These are phyloP conservation scores for Vaccinium vitisidaea DNA, from an alignment of 148 eudicot genomes.

Conservation along the genomic window DNA sequence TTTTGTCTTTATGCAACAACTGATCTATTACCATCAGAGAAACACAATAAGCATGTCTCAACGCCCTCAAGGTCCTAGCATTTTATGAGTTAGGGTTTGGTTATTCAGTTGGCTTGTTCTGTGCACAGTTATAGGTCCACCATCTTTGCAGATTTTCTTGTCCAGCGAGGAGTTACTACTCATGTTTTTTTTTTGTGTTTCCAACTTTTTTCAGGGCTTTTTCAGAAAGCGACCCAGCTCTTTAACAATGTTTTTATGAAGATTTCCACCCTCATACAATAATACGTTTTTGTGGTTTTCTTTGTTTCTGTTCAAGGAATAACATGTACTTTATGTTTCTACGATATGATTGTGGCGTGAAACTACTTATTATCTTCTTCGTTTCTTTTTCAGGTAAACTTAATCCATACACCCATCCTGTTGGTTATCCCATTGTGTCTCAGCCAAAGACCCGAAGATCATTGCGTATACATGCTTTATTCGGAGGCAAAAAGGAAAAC, in stretches of 20 bases:
- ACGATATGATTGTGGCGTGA: neutral
- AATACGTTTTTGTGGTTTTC: neutral
- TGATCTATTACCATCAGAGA: neutral
- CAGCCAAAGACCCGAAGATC: conserved; percentile 30
- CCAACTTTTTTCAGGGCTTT: neutral
- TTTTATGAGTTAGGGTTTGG: conserved; percentile 1
- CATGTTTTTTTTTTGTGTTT: neutral
- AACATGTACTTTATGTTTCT: neutral
- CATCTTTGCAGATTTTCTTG: neutral
- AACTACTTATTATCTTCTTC: neutral
- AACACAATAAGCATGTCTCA: neutral
- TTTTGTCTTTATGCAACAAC: too few species aligned
- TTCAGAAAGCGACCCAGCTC: neutral
- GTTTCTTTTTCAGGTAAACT: conserved; percentile 25
- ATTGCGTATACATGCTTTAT: conserved; percentile 46
- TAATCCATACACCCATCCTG: conserved; percentile 19
- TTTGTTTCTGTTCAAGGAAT: neutral
- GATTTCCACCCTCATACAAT: neutral
- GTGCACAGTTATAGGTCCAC: neutral
- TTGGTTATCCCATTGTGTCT: conserved; percentile 23
- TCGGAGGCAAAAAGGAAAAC: conserved; percentile 79
- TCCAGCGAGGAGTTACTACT: neutral
- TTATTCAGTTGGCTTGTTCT: neutral
- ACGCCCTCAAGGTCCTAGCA: neutral
- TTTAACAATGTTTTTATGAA: neutral